A percentile compares a stretch with the other conserved stretches of the same genome.
phyloP scores from a whole-genome alignment of 2,329 filamentous ascomycete genomes.

The Apiospora arundinis region DNA sequence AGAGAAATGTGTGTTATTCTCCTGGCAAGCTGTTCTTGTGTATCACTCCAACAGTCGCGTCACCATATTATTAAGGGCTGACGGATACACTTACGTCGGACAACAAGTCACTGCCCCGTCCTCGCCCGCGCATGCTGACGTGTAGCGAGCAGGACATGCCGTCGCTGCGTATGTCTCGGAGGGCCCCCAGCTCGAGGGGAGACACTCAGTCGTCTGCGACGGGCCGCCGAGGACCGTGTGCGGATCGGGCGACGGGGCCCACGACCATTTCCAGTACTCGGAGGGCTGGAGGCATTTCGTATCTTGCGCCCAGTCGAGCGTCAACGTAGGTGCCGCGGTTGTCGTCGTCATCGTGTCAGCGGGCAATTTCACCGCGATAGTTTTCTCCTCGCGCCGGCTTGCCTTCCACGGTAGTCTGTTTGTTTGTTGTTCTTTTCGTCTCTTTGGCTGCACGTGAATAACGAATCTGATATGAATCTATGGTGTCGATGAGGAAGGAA shows the following conservation, averaged over 20 bases:
- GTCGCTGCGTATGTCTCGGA: slow-evolving; percentile 29
- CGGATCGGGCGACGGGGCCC: slow-evolving; percentile 1
- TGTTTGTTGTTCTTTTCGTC: too few relatives aligned
- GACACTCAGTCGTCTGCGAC: slow-evolving; percentile 32
- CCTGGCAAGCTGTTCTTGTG: too few relatives aligned
- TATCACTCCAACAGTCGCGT: too few relatives aligned
- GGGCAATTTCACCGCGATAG: too few relatives aligned
- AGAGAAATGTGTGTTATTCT: too few relatives aligned
- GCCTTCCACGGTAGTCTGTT: too few relatives aligned
- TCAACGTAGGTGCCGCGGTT: neutral
- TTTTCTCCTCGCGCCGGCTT: too few relatives aligned
- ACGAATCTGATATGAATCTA: too few relatives aligned
- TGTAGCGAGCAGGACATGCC: slow-evolving; percentile 33
- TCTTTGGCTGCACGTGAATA: too few relatives aligned
- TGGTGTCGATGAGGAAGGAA: too few relatives aligned
- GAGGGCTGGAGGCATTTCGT: neutral
- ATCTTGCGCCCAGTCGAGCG: neutral
- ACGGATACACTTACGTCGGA: slow-evolving; percentile 27
- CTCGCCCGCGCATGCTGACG: slow-evolving; percentile 29
- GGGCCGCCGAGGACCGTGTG: slow-evolving; percentile 34
- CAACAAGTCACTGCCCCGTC: slow-evolving; percentile 33
- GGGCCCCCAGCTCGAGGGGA: slow-evolving; percentile 30
- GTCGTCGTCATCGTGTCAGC: neutral
- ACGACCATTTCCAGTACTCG: slow-evolving; percentile 35
- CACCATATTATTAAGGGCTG: too few relatives aligned